phyloP scores from a whole-genome alignment of 768 basidiomycete species.

The Russula sp. region DNA sequence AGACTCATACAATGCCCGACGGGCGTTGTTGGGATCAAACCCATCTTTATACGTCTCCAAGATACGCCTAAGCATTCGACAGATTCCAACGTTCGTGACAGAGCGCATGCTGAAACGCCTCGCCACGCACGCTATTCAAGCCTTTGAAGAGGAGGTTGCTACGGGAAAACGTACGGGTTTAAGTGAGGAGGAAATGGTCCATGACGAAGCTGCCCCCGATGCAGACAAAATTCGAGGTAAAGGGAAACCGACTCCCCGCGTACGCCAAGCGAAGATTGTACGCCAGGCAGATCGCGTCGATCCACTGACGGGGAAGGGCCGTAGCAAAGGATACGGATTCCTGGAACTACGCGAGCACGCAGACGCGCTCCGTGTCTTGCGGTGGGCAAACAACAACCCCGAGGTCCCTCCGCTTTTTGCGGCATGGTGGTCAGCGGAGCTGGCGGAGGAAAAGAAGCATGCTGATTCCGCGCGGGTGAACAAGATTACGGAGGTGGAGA shows the following conservation, averaged over 20 bases:
- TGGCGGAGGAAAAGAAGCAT: constrained; percentile 41
- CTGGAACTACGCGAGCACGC: constrained; percentile 83
- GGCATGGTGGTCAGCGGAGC: constrained; percentile 84
- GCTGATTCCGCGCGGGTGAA: constrained; percentile 51
- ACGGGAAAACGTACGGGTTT: constrained; percentile 53
- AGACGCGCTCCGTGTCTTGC: constrained; percentile 83
- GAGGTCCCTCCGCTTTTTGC: constrained; percentile 58
- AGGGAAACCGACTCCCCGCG: constrained; percentile 29
- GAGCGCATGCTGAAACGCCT: constrained; percentile 88
- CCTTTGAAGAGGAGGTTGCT: constrained; percentile 77
- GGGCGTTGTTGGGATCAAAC: constrained; percentile 79
- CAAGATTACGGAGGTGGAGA: constrained; percentile 49
- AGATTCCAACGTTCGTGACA: constrained; percentile 84
- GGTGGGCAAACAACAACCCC: constrained; percentile 92
- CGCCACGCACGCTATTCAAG: constrained; percentile 69
- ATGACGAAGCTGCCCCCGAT: constrained; percentile 26
- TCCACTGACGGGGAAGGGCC: constrained; percentile 76
- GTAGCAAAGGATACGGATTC: constrained; percentile 94
- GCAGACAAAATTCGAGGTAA: constrained; percentile 31
- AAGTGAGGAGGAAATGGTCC: constrained; percentile 60
- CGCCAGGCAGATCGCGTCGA: constrained; percentile 88
- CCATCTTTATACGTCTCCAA: constrained; percentile 92
- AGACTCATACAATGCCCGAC: constrained; percentile 78
- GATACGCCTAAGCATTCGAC: constrained; percentile 90
- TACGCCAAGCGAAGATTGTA: constrained; percentile 81